Evolutionary conservation across 2,329 filamentous ascomycete species (phyloP).

Genomic region (Neonectria neomacrospora): DNA sequence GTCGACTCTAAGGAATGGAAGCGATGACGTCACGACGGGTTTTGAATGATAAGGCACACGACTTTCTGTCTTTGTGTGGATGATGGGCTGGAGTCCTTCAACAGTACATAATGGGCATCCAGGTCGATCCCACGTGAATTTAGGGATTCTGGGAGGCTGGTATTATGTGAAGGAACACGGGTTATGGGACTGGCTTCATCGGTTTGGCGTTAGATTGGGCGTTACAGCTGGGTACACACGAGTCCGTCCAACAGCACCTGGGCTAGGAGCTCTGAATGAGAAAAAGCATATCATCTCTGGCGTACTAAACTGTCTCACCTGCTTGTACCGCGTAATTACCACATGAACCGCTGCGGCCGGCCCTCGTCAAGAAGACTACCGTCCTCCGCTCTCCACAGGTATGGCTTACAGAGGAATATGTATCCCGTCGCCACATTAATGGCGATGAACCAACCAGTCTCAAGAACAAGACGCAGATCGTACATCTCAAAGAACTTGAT

Average conservation of each 20-base stretch:
- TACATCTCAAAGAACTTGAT: constrained; percentile 36
- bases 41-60: constrained; percentile 8
- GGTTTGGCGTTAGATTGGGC: constrained; percentile 24
- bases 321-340: constrained; percentile 61
- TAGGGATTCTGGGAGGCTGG: constrained; percentile 1
- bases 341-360: constrained; percentile 82
- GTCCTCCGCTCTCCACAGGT: constrained; percentile 69
- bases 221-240: constrained; percentile 6
- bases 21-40: constrained; percentile 7
- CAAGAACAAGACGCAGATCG: constrained; percentile 63
- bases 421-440: constrained; percentile 76
- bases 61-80: constrained; percentile 1
- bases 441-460: constrained; percentile 75
- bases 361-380: constrained; percentile 65
- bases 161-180: constrained; percentile 12
- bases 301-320: not conserved
- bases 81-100: constrained; percentile 8
- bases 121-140: constrained; percentile 16
- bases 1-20: constrained; percentile 40
- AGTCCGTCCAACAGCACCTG: constrained; percentile 14
- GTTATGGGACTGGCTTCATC: constrained; percentile 13
- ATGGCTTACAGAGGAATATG: constrained; percentile 75
- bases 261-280: constrained; percentile 27
- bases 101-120: constrained; percentile 21
- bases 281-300: constrained; percentile 24